phyloP scores from a whole-genome alignment of 2,329 filamentous ascomycete species.

The Dactylellina leptospora region DNA sequence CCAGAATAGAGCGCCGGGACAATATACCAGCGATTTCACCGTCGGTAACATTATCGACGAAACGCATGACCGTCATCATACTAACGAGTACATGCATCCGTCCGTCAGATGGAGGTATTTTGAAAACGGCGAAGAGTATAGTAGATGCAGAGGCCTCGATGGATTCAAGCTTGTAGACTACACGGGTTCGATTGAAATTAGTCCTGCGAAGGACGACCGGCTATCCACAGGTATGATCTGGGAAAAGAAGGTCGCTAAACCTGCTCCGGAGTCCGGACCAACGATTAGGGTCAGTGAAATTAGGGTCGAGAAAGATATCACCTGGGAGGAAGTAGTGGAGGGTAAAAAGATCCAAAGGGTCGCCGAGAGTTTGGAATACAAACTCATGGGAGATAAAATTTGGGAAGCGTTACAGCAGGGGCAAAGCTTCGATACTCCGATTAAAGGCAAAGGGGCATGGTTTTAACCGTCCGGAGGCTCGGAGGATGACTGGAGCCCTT shows the following conservation, averaged over 20 bases:
- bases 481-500: too few relatives aligned
- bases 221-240: slow-evolving; percentile 29
- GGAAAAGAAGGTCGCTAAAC: slow-evolving; percentile 47
- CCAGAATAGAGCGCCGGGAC: slow-evolving; percentile 40
- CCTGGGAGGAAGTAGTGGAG: slow-evolving; percentile 30
- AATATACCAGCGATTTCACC: slow-evolving; percentile 43
- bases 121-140: slow-evolving; percentile 48
- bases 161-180: slow-evolving; percentile 47
- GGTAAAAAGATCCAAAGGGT: slow-evolving; percentile 13
- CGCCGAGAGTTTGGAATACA: slow-evolving; percentile 41
- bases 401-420: slow-evolving; percentile 41
- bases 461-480: too few relatives aligned
- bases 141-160: slow-evolving; percentile 31
- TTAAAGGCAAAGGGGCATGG: slow-evolving; percentile 25
- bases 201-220: slow-evolving; percentile 28
- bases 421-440: slow-evolving; percentile 40
- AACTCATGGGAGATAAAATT: slow-evolving; percentile 40
- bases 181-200: slow-evolving; percentile 17
- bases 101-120: slow-evolving; percentile 49
- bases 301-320: slow-evolving; percentile 25
- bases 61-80: slow-evolving; percentile 34
- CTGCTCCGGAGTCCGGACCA: slow-evolving; percentile 11
- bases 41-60: slow-evolving; percentile 45
- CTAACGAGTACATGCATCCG: slow-evolving; percentile 50
- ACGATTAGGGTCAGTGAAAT: slow-evolving; percentile 46